Base-by-base conservation (phyloP, 192 early-diverging fungal species). In the Entomortierella parvispora region DNA sequence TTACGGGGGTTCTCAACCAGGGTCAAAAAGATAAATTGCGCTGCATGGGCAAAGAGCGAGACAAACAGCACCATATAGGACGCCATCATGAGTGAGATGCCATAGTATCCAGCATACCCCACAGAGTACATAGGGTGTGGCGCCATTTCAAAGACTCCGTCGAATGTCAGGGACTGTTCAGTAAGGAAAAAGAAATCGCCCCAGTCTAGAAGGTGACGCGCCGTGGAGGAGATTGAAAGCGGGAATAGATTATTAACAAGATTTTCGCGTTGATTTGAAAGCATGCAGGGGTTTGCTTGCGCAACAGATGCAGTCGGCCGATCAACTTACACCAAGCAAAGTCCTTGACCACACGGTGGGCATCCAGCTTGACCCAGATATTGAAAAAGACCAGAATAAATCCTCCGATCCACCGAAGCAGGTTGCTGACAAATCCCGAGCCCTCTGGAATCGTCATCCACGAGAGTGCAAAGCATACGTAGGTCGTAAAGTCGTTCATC, bases 71-170 rank as follows among this genome's bases (percentile, higher is more conserved):
- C 95, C 46, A 88, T 93, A 76, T 97, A 95, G 56, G 89, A 91
- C 31, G 95, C 93, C 23, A 92, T 91, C 65, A 99, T 95, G 46
- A 99, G 77, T 20, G 96, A 92, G 3, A 93, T 84, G 23, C 95
- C 97, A 80, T 99, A 99, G 84, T 96, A 99, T 20, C 96, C 95
- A 45, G 92, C 89, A 76, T 98, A 99, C 8, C 97, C 97, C 40
- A 99, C 92, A n/a, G 95, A 97, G 81, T 99, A 99, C 96, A 98
- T 99, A 4, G 97, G 97, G 70, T 99, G 97, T 33, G 96, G 96
- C 0, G 94, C 95, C 91, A 96, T 93, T 71, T 97, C 95, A 83
- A 97, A 97, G 2, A 96, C 94, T 46, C 95, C 93, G 78, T 96
- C 92, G 78, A 96, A 94, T 0, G 93, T 95, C 42, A 94, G 81